Evolutionary conservation across 2,329 filamentous ascomycete species (phyloP), one percentile per base, ranked within the genome.

Genomic region (Helotiales sp.): DNA sequence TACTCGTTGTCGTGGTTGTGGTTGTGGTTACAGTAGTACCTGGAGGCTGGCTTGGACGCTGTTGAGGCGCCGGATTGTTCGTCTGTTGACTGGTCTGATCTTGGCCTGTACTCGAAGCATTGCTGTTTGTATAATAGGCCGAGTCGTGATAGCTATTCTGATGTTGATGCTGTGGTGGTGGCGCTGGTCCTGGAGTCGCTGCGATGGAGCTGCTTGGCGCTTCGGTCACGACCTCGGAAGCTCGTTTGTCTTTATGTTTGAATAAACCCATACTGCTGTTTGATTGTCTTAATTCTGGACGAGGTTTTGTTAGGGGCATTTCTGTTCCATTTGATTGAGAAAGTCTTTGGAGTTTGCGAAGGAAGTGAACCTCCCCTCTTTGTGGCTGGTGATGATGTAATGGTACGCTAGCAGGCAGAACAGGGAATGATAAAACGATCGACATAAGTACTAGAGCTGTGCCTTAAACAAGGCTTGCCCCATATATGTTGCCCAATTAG

Each of bases 1-100:
- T 58, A 67, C 65, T 66, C 17, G 64, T 67, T 17, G 66, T 67
- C 1, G 66, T 67, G 1, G 66, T 67, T 1, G 65, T 67, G 2
- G 64, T 67, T 5, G 66, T 66, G 4, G 66, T 67, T 12, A 64
- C 50, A 0, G 66, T 67, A 9, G 64, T 66, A 46, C 60, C 63
- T 27, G 61, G 62, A 7, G 58, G 55, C 34, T 61, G 48, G 25
- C 49, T 52, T 25, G 54, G 59, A 25, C 52, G 33, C 27, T 63
- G 63, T 15, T 42, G 52, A 27, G 49, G 49, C 46, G 49, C 31
- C 44, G 63, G 51, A 29, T 58, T 33, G 29, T 40, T 59, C 24
- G 57, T 33, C 19, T 50, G 61, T 17, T 58, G 33, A 38, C 44
- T 59, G 22, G 57, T 24, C 15, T 50, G 59, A n/a, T 58, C 58